Evolutionary conservation across 345 rosid species (phyloP).

Genomic region (Arabidopsis thaliana): TAIR10.1 NC_003076.8:19371501-19372000

Average conservation of each 20-base stretch:
- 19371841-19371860: slow-evolving; percentile 88
- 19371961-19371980: neutral
- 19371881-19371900: slow-evolving; percentile 66
- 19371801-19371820: slow-evolving; percentile 73
- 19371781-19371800: slow-evolving; percentile 65
- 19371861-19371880: slow-evolving; percentile 78
- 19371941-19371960: neutral
- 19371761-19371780: slow-evolving; percentile 66
- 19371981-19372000: slow-evolving; percentile 4
- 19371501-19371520: slow-evolving; percentile 8
- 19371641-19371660: slow-evolving; percentile 76
- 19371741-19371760: slow-evolving; percentile 37
- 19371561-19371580: slow-evolving; percentile 94
- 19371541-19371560: slow-evolving; percentile 84
- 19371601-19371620: slow-evolving; percentile 78
- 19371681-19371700: neutral
- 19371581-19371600: slow-evolving; percentile 77
- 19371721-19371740: neutral
- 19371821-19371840: slow-evolving; percentile 81
- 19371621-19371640: slow-evolving; percentile 88
- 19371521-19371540: slow-evolving; percentile 91
- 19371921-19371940: slow-evolving; percentile 26
- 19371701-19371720: neutral
- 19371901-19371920: slow-evolving; percentile 77
- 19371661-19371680: slow-evolving; percentile 66